Evolutionary conservation across 73 alveolate species (phyloP).

Genomic region (Paramecium pentaurelia): DNA sequence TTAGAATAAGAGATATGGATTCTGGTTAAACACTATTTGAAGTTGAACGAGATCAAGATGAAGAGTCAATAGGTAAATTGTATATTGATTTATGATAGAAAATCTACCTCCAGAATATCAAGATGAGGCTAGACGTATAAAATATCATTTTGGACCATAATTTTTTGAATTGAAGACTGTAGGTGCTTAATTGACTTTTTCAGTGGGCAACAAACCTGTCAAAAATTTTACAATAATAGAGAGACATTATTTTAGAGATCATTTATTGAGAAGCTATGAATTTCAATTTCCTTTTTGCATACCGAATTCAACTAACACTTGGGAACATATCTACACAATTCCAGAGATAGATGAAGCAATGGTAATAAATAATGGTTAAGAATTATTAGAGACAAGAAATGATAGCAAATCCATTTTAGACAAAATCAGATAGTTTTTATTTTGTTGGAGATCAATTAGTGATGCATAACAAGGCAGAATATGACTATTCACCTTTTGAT

Average conservation of each 20-base stretch:
- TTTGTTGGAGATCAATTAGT: constrained; percentile 93
- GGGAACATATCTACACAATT: constrained; percentile 93
- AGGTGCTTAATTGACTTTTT: constrained; percentile 78
- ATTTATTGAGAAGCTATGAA: constrained; percentile 80
- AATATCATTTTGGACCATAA: constrained; percentile 91
- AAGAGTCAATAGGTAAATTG: constrained; percentile 44
- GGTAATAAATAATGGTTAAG: background rate
- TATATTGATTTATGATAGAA: constrained; percentile 34
- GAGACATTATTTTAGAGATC: constrained; percentile 91
- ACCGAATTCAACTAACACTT: constrained; percentile 92
- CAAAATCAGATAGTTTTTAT: constrained; percentile 94
- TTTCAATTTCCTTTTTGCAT: constrained; percentile 93
- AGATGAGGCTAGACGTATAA: constrained; percentile 79
- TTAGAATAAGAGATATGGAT: constrained; percentile 77
- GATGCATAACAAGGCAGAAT: constrained; percentile 95
- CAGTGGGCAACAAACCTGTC: constrained; percentile 81
- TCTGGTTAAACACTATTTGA: constrained; percentile 74
- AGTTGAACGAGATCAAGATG: constrained; percentile 68
- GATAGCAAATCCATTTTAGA: constrained; percentile 90
- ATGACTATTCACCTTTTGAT: constrained; percentile 79
- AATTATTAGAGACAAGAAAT: constrained; percentile 70
- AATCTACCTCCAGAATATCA: constrained; percentile 61
- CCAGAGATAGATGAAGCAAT: constrained; percentile 80
- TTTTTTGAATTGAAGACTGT: constrained; percentile 78
- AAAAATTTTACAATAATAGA: constrained; percentile 90